Evolutionary conservation across 1,139 yeast species (phyloP).

Genomic region (Yamadazyma trypodendri): DNA sequence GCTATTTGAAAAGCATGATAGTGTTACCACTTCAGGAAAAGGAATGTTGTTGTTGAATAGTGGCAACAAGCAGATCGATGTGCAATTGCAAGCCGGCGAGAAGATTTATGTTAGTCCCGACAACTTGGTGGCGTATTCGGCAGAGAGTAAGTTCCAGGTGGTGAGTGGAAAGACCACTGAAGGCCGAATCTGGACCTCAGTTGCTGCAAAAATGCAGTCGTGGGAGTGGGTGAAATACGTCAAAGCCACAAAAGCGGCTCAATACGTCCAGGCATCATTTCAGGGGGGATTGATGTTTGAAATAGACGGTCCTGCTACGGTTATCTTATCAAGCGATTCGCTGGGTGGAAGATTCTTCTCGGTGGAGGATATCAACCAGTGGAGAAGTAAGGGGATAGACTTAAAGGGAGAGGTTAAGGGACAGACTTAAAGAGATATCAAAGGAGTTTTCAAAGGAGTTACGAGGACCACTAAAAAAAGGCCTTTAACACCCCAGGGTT

Average conservation of each 20-base stretch:
- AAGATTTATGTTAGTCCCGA: constrained; percentile 33
- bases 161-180: background rate
- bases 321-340: background rate
- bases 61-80: constrained; percentile 31
- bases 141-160: background rate
- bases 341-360: background rate
- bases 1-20: constrained; percentile 19
- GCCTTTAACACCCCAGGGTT: background rate
- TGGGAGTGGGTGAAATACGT: constrained; percentile 3
- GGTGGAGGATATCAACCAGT: constrained; percentile 2
- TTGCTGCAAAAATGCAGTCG: background rate
- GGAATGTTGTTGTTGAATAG: constrained; percentile 40
- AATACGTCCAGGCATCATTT: background rate
- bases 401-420: background rate
- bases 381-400: too few relatives aligned
- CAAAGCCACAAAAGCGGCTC: background rate
- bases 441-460: too few relatives aligned
- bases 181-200: background rate
- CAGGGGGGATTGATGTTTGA: background rate
- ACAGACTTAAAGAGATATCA: background rate
- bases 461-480: too few relatives aligned
- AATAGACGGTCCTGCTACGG: constrained; percentile 1
- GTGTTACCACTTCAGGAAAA: constrained; percentile 29
- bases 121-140: constrained; percentile 33
- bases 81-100: constrained; percentile 31